Evolutionary conservation across 768 basidiomycete genomes (phyloP), one percentile per base, ranked within the genome.

Genomic region (Kwoniella dejecticola): DNA sequence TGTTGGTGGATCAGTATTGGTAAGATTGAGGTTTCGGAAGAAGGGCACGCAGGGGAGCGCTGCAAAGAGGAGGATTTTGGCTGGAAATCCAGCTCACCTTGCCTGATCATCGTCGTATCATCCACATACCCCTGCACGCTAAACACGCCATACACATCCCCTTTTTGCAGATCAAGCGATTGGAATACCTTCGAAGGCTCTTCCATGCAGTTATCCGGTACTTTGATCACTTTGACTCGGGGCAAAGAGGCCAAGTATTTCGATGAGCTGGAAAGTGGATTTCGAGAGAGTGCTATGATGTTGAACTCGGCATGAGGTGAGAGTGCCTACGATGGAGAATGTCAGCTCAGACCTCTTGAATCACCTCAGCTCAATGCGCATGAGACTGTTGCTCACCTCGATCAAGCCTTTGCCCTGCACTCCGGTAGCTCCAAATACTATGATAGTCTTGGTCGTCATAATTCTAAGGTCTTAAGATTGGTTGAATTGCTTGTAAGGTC

Each of bases 371-470:
- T n/a, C n/a, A n/a, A n/a, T n/a, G n/a, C n/a, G n/a, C n/a, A n/a
- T n/a, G n/a, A n/a, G n/a, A n/a, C n/a, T n/a, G n/a, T n/a, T n/a
- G 52, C 60, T 53, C 29, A 69, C 68, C 38, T 63, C 48, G 26
- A 69, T 69, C 8, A 69, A 24, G 10, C 45, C 42, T 7, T 30
- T 47, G 11, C 68, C 68, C 50, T 65, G 59, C 12, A 62, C 38
- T 24, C 68, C 68, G 10, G 68, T 69, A 1, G 68, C 68, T 21
- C 68, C 68, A 38, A 66, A 69, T 2, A 63, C 57, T 15, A 69
- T 50, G n/a, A 69, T 63, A 27, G 48, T 38, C 50, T 63, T 69
- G 49, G 41, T n/a, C n/a, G n/a, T n/a, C 42, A 36, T 36, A 36
- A 36, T 36, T 36, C 33, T 36, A 36, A 36, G 30, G 49, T 59